A percentile compares a stretch with the other conserved stretches of the same genome.
Conservation (phyloP, 2,329 filamentous ascomycete species). For the Plectosphaerella plurivora region DNA sequence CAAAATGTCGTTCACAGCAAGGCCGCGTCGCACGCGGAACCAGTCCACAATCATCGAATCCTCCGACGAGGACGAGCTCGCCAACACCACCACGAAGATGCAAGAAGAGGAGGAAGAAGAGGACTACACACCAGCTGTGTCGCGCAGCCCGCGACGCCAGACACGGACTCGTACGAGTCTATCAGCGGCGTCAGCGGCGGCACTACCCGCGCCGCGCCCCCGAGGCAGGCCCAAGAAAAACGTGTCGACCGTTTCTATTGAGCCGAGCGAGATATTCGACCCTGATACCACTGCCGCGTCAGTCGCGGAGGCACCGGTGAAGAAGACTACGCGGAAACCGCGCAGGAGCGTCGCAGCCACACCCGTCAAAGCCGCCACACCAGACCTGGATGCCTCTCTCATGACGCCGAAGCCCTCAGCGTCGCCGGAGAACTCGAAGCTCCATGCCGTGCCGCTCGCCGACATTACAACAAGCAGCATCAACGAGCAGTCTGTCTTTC, state of each 20-base stretch:
- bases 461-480: conserved; percentile 68
- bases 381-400: conserved; percentile 29
- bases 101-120: conserved; percentile 61
- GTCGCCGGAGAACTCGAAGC: conserved; percentile 50
- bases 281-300: conserved; percentile 24
- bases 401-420: conserved; percentile 49
- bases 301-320: conserved; percentile 24
- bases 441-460: conserved; percentile 55
- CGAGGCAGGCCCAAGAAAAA: conserved; percentile 38
- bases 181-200: conserved; percentile 39
- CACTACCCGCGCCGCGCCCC: conserved; percentile 20
- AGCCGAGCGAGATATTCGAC: conserved; percentile 32
- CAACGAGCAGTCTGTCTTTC: conserved; percentile 51
- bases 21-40: conserved; percentile 53
- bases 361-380: conserved; percentile 31
- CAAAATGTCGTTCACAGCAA: conserved; percentile 8
- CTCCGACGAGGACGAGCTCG: conserved; percentile 63
- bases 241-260: conserved; percentile 26
- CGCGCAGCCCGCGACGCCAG: conserved; percentile 51
- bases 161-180: conserved; percentile 35
- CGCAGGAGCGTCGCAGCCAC: conserved; percentile 55
- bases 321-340: conserved; percentile 50
- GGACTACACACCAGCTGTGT: conserved; percentile 73
- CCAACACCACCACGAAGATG: conserved; percentile 44
- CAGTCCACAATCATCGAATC: conserved; percentile 76